Evolutionary conservation across 108 stramenopile genomes (phyloP).

Genomic region (Nannochloropsis salina): DNA sequence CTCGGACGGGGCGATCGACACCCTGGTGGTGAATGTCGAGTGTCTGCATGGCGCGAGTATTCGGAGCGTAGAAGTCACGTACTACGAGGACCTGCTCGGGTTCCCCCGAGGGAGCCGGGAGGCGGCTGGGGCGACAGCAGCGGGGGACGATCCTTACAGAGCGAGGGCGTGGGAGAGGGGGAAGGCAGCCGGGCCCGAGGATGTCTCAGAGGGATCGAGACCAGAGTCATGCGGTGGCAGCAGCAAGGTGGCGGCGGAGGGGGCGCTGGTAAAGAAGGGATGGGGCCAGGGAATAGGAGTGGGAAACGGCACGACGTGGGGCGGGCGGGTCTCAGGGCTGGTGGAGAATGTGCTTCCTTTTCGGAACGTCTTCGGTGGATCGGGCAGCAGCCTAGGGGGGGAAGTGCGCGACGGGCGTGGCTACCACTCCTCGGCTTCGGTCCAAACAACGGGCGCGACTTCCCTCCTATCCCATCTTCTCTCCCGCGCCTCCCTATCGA

Average conservation of each 20-base stretch:
- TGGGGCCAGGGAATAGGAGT: not conserved
- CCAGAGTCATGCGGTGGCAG: not conserved
- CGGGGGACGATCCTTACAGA: not conserved
- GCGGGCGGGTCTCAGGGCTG: not conserved
- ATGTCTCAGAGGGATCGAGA: not conserved
- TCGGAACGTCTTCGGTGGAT: not conserved
- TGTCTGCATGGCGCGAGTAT: not conserved
- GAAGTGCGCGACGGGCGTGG: not conserved
- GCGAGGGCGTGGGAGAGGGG: not conserved
- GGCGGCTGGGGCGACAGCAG: not conserved
- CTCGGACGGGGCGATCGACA: slow-evolving; percentile 11
- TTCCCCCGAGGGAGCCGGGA: not conserved
- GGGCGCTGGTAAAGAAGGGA: not conserved
- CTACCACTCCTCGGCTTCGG: not conserved
- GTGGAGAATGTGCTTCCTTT: not conserved
- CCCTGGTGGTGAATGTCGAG: slow-evolving; percentile 19
- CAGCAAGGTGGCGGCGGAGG: not conserved
- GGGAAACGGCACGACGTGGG: not conserved
- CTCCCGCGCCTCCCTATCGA: slow-evolving; percentile 7
- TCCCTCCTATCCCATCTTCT: not conserved
- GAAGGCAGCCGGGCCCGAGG: not conserved
- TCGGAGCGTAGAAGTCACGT: not conserved
- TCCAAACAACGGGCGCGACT: not conserved
- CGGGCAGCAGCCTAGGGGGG: not conserved
- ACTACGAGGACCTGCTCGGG: not conserved